Evolutionary conservation across 1,284 basidiomycete genomes (phyloP).

Genomic region (Heterobasidion occidentale): DNA sequence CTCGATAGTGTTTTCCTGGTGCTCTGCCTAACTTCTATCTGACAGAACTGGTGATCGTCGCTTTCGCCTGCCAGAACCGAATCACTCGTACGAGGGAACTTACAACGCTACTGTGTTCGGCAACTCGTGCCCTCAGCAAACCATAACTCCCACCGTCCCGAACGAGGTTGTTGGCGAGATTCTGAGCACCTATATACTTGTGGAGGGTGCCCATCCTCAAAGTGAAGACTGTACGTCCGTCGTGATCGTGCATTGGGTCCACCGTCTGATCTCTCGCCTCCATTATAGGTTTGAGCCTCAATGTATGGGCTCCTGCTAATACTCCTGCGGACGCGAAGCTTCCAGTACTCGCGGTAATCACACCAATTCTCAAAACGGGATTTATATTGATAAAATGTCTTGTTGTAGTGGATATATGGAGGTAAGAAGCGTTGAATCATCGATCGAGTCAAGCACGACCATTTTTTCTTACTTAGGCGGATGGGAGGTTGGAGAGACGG

Average conservation of each 20-base stretch:
- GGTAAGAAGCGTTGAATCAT: conserved; percentile 21
- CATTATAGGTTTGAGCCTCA: conserved; percentile 46
- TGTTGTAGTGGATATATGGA: conserved; percentile 44
- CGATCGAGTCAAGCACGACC: no score
- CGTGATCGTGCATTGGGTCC: background rate
- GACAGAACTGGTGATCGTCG: conserved; percentile 19
- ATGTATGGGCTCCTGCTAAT: conserved; percentile 42
- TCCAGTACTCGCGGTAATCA: conserved; percentile 44
- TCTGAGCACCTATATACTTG: conserved; percentile 23
- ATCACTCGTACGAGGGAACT: conserved; percentile 31
- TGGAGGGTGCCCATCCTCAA: conserved; percentile 26
- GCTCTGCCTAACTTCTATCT: background rate
- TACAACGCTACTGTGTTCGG: conserved; percentile 36
- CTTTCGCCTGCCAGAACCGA: conserved; percentile 36
- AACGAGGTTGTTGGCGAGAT: conserved; percentile 17
- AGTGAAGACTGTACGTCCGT: conserved; percentile 39
- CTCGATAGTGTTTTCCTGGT: background rate
- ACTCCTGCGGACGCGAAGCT: conserved; percentile 30
- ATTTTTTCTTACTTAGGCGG: conserved; percentile 26
- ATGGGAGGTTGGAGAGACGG: conserved; percentile 31
- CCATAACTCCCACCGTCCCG: conserved; percentile 19
- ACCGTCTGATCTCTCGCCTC: background rate
- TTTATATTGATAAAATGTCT: background rate
- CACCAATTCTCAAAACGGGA: background rate
- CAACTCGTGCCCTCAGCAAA: conserved; percentile 43